These are phyloP conservation scores for Talaromyces sp. DNA, from an alignment of 2,329 filamentous ascomycete species.

Conservation along the genomic window DNA sequence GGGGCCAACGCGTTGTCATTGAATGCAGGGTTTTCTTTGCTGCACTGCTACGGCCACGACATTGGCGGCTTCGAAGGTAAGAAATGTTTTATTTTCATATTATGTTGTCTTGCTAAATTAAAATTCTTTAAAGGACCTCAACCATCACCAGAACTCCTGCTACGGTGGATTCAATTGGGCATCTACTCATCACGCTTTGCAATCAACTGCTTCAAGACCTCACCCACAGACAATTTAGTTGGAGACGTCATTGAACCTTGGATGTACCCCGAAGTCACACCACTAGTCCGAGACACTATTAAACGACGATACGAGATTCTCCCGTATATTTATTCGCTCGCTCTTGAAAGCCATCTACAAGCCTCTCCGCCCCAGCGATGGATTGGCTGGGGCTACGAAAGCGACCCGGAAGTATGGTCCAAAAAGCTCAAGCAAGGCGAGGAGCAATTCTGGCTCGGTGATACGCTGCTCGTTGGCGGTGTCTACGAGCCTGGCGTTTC, in stretches of 20 bases:
- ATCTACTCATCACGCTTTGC: slow-evolving; percentile 65
- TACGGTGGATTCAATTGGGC: slow-evolving; percentile 68
- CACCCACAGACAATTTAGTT: slow-evolving; percentile 56
- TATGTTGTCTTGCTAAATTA: not conserved
- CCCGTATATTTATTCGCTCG: slow-evolving; percentile 64
- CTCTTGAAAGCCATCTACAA: slow-evolving; percentile 54
- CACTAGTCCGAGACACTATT: slow-evolving; percentile 58
- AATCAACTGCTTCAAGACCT: slow-evolving; percentile 75
- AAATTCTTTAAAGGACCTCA: slow-evolving; percentile 45
- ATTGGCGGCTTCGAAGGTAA: slow-evolving; percentile 67
- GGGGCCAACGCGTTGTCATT: slow-evolving; percentile 64
- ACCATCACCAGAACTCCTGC: slow-evolving; percentile 62
- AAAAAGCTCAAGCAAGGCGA: slow-evolving; percentile 56
- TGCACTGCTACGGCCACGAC: slow-evolving; percentile 68
- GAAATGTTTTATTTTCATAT: not conserved
- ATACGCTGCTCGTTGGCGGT: slow-evolving; percentile 55
- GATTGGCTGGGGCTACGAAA: slow-evolving; percentile 68
- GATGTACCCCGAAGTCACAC: slow-evolving; percentile 66
- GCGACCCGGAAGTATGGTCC: slow-evolving; percentile 59
- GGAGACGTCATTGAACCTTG: slow-evolving; percentile 72
- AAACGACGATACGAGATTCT: slow-evolving; percentile 66
- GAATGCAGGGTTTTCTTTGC: slow-evolving; percentile 60
- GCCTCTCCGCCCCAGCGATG: slow-evolving; percentile 63
- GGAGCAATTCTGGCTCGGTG: slow-evolving; percentile 68
- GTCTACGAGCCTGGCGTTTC: slow-evolving; percentile 57